Base-by-base conservation (phyloP, 345 rosid species). In the Xanthoceras sorbifolium region DNA sequence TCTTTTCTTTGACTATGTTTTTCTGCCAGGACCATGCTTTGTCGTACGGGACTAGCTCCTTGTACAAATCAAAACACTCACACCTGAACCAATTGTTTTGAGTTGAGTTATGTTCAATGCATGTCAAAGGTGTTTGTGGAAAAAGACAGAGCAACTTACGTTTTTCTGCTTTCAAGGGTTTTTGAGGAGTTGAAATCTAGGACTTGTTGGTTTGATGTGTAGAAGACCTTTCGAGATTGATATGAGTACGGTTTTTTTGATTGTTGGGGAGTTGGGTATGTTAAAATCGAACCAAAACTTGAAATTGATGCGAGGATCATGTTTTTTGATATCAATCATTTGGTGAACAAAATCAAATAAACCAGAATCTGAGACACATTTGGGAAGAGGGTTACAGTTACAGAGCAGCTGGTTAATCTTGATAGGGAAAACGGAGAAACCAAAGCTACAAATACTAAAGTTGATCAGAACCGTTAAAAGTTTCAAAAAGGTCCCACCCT, bases 11-110 rank as follows among this genome's bases (percentile, higher is more conserved):
- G 48, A 90, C 92, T 17, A 93, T 81, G 55, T 50, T 65, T 72
- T 89, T 84, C 68, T 90, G 97, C 97, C 95, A 93, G 62, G 86
- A 83, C 98, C 94, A 89, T 29, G 97, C 97, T 62, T 86, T 82
- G 15, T 72, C 79, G 78, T 90, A 93, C 0, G 95, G 92, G n/a
- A 94, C 85, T 29, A 90, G 78, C 71, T 85, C 86, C 40, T 85
- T 83, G 72, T 87, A 79, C 73, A 94, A 85, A 85, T 93, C 93
- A 76, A 84, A 90, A 79, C 84, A 84, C 77, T 87, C 89, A 36
- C 97, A 91, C 81, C 97, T 93, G 61, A 42, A 48, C 52, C 62
- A 74, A 64, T 42, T 52, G 62, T 71, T 26, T 28, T 38, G 59
- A n/a, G n/a, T 23, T 36, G 38, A 76, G 36, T 55, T 12, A 57